Conservation (phyloP, 441 rosid genomes). For the Adansonia grandidieri region DNA sequence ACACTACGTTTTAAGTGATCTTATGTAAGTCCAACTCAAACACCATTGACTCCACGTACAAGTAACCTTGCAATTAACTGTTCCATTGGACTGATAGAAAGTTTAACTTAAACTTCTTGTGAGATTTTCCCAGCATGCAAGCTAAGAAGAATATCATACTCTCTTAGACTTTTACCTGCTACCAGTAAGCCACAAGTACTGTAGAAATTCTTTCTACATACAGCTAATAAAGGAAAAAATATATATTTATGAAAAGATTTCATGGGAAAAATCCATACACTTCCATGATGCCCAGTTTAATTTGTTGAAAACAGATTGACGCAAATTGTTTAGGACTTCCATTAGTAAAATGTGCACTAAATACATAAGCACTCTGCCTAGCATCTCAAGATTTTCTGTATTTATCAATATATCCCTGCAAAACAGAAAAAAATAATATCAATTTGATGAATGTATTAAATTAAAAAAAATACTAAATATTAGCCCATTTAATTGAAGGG, state of each 20-base stretch:
- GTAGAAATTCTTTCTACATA: conserved; percentile 17
- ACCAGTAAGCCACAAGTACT: conserved; percentile 16
- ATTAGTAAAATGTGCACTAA: not conserved
- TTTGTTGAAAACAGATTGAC: conserved; percentile 27
- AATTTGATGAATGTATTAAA: conserved; percentile 27
- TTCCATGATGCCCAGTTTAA: conserved; percentile 34
- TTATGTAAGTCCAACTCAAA: not conserved
- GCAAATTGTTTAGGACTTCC: conserved; percentile 19
- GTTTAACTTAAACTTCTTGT: not conserved
- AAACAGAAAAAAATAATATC: conserved; percentile 35
- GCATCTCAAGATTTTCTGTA: conserved; percentile 62
- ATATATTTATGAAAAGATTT: conserved; percentile 13
- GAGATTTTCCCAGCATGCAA: not conserved
- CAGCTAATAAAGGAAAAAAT: not conserved
- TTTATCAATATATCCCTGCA: conserved; percentile 81
- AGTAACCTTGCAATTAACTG: not conserved
- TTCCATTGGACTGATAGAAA: not conserved
- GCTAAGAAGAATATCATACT: not conserved
- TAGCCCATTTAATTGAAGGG: not conserved
- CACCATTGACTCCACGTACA: not conserved
- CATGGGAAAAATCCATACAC: conserved; percentile 26
- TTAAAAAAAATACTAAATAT: not conserved
- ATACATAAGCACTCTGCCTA: conserved; percentile 34
- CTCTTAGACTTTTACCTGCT: conserved; percentile 14
- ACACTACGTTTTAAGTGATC: not conserved